Evolutionary conservation across 1,284 basidiomycete genomes (phyloP), one percentile per base, ranked within the genome.

Genomic region (Coniferiporia weirii): DNA sequence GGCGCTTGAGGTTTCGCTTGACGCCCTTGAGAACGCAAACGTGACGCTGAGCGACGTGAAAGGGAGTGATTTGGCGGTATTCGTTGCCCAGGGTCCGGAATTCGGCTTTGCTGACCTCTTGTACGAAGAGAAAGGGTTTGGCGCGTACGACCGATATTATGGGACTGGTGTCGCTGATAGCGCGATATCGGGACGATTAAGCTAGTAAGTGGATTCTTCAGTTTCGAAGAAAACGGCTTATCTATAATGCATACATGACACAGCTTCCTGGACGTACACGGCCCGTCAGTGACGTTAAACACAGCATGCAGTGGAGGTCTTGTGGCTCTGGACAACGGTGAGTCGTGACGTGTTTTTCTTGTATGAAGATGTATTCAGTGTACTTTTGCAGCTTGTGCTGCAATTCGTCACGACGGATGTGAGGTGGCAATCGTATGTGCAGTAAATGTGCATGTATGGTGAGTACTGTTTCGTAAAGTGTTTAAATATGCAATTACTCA

Each of bases 1-100:
- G 4, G 66, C 68, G 4, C 63, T 75, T 49, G 73, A 75, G 59
- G 64, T 70, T 8, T 66, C 71, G 0, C 72, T 72, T 53, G 70
- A 73, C 54, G 73, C 73, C 0, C 62, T 75, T n/a, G 73, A 75
- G 56, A 70, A 72, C 56, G 73, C 73, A 0, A 73, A 73, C 52
- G 73, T 74, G 17, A 68, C 72, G 1, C 55, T 66, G 15, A 69
- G 69, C 9, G 64, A 64, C 34, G 59, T 75, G 5, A 73, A 71
- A 56, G 73, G 73, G 0, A 67, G 64, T 13, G 64, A 69, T 43
- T 70, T 69, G 60, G 72, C 67, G 17, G 70, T 75, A 1, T 75
- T 71, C 57, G 68, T 71, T n/a, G 71, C 71, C 12, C 57, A 54
- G 35, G 65, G 64, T 6, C 67, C 70, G 63, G 72, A 73, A 54